phyloP scores from a whole-genome alignment of 441 rosid genomes.

The Rhodomyrtus psidioides region DNA sequence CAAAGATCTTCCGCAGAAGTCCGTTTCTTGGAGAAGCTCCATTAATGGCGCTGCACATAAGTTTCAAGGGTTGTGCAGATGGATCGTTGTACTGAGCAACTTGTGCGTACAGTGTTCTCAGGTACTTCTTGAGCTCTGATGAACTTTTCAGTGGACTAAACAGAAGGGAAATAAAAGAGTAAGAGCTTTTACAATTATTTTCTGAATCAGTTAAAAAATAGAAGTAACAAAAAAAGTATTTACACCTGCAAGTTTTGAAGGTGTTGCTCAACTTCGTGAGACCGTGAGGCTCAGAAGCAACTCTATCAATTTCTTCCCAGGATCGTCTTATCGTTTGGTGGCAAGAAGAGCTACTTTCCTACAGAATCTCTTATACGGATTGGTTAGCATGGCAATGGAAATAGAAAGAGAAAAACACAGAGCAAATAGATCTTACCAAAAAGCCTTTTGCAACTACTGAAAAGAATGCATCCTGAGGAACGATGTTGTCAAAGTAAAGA shows the following conservation, averaged over 20 bases:
- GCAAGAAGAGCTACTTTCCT: conserved; percentile 53
- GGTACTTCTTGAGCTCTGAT: conserved; percentile 28
- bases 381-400: not conserved
- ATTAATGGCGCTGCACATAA: conserved; percentile 47
- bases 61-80: conserved; percentile 24
- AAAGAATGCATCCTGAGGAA: conserved; percentile 26
- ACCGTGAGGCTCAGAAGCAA: conserved; percentile 40
- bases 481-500: conserved; percentile 42
- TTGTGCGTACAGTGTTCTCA: conserved; percentile 12
- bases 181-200: not conserved
- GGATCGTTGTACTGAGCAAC: conserved; percentile 62
- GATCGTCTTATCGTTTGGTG: conserved; percentile 33
- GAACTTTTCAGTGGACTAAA: conserved; percentile 27
- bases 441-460: conserved; percentile 36
- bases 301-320: conserved; percentile 43
- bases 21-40: conserved; percentile 19
- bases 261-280: conserved; percentile 32
- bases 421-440: conserved; percentile 8
- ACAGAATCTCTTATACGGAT: not conserved
- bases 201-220: not conserved
- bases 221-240: too few species aligned
- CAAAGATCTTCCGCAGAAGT: conserved; percentile 30
- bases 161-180: not conserved
- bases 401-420: not conserved
- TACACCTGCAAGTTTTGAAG: conserved; percentile 53